Conservation (phyloP, 2,329 filamentous ascomycete genomes). For the Hypoxylon sp. region DNA sequence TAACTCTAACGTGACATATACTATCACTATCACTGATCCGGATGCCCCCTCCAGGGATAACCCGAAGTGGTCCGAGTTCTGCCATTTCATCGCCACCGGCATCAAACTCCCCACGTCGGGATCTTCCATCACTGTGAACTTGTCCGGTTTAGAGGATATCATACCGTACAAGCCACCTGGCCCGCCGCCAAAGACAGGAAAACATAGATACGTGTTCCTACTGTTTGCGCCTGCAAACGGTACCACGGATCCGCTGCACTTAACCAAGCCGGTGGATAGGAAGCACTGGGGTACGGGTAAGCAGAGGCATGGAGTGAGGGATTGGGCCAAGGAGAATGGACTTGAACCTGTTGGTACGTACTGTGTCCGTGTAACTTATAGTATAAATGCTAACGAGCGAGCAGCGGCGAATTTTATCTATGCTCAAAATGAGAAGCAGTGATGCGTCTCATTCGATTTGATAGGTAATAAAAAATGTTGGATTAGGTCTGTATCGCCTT, state of each 20-base stretch:
- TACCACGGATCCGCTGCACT: constrained; percentile 55
- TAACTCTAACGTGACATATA: constrained; percentile 48
- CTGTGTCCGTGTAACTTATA: constrained; percentile 13
- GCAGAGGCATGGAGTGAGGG: constrained; percentile 56
- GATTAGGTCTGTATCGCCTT: neutral
- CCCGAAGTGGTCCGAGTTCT: constrained; percentile 63
- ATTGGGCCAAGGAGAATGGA: constrained; percentile 60
- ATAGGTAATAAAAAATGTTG: neutral
- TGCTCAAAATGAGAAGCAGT: constrained; percentile 58
- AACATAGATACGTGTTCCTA: constrained; percentile 62
- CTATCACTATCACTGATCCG: constrained; percentile 59
- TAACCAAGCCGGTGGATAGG: constrained; percentile 56
- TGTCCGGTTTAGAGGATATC: constrained; percentile 54
- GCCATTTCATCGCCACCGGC: constrained; percentile 62
- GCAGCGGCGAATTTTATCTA: constrained; percentile 61
- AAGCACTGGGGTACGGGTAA: constrained; percentile 59
- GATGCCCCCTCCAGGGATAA: constrained; percentile 61
- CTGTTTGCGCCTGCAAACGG: constrained; percentile 59
- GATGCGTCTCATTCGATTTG: constrained; percentile 24
- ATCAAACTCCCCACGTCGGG: constrained; percentile 50
- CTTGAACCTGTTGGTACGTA: constrained; percentile 60
- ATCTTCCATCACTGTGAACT: constrained; percentile 26
- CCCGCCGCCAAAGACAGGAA: constrained; percentile 60
- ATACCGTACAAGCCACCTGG: constrained; percentile 60
- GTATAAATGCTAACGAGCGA: constrained; percentile 17